Base-by-base conservation (phyloP, 2,329 filamentous ascomycete species). In the Fusarium sterilihyphosum region DNA sequence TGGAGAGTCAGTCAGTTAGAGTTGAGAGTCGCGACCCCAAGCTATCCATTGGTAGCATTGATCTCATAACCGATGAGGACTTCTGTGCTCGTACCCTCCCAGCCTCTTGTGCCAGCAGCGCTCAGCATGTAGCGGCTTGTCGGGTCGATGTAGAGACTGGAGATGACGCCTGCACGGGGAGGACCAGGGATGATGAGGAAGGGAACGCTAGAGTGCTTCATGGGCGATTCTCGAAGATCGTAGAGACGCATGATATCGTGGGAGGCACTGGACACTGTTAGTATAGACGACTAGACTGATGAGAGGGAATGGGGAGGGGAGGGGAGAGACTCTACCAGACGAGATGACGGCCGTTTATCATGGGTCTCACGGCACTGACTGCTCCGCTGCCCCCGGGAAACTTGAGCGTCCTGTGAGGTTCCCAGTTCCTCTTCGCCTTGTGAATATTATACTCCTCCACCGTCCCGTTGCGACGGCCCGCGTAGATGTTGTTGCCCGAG, bases 141-240 rank as follows among this genome's bases (percentile, higher is more conserved):
- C 9, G 93, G 93, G 81, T 99, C 96, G 53, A 98, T 87, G 79
- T 96, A 96, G 16, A 98, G 85, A 69, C 93, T 91, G 1, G 93
- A 94, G 47, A 98, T 96, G 47, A 97, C 94, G 50, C 96, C 96
- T 1, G 95, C 95, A 22, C 94, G 82, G 0, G 90, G 90, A 0
- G 90, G 96, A 0, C 96, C 96, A 0, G 96, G 96, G 31, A 99
- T 92, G 75, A 99, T 98, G n/a, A 98, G 88, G 82, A 98, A 99
- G 0, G 96, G 96, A 0, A 97, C 94, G 0, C 92, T 92, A 0
- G 94, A 93, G 80, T 94, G 92, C 78, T 92, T 94, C 44, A 88
- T 86, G 3, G 87, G 87, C 38, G 90, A 88, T 59, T 93, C 90
- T 52, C 91, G 90, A 24, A 98, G 86, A 80, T 99, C 96, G 81